These are phyloP conservation scores for Capniomyces stellatus DNA, from an alignment of 371 early-diverging fungal genomes.

Conservation along the genomic window DNA sequence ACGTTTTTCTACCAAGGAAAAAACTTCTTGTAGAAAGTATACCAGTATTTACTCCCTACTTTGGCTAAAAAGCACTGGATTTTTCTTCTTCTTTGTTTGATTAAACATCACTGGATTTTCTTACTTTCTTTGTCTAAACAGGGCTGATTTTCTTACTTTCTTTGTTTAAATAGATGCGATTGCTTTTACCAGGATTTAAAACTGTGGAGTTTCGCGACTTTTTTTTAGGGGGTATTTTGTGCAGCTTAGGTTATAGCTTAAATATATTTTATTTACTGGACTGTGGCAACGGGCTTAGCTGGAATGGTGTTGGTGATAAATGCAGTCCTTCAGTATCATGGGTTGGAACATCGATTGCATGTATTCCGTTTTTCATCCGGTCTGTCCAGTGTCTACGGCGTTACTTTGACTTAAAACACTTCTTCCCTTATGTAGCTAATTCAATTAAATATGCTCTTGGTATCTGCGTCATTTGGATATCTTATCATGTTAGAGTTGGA, in stretches of 20 bases:
- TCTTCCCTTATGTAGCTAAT: slow-evolving; percentile 34
- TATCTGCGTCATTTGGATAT: slow-evolving; percentile 57
- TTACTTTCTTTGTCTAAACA: no score
- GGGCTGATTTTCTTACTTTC: no score
- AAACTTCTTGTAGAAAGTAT: no score
- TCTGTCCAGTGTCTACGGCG: slow-evolving; percentile 35
- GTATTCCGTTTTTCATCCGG: slow-evolving; percentile 27
- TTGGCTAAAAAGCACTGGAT: no score
- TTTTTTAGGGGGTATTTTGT: slow-evolving; percentile 67
- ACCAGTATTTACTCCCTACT: no score
- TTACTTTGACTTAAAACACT: slow-evolving; percentile 25
- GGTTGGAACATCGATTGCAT: slow-evolving; percentile 19
- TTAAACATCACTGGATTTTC: no score
- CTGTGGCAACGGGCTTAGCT: slow-evolving; percentile 38
- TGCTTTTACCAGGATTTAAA: slow-evolving; percentile 31
- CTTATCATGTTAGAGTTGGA: neutral
- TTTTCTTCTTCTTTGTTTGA: no score
- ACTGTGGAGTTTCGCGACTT: slow-evolving; percentile 67
- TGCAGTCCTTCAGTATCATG: slow-evolving; percentile 42
- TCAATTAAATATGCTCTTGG: slow-evolving; percentile 33
- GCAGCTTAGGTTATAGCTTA: slow-evolving; percentile 51
- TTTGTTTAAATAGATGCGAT: slow-evolving; percentile 15
- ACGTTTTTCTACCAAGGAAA: no score
- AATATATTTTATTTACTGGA: slow-evolving; percentile 41
- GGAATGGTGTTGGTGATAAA: slow-evolving; percentile 31